A percentile compares a stretch with the other conserved stretches of the same genome.
phyloP scores from a whole-genome alignment of 306 rosid species.

The Luffa acutangula region DNA sequence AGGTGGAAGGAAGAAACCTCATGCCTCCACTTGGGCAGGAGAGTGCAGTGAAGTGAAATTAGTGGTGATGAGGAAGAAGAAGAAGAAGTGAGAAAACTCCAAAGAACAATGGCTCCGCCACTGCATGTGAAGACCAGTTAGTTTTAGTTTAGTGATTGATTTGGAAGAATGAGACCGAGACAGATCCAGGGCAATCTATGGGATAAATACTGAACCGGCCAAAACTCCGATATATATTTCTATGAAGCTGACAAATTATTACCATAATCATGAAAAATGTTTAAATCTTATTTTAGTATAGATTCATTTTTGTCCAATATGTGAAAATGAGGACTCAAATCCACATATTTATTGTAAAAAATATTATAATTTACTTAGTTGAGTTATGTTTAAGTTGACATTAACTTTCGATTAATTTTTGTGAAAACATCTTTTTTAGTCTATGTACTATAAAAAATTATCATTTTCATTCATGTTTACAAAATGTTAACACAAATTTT shows the following conservation, averaged over 20 bases:
- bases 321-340: no score
- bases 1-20: not conserved
- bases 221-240: not conserved
- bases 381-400: no score
- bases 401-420: no score
- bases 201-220: not conserved
- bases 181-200: not conserved
- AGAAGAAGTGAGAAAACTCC: not conserved
- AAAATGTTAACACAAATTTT: no score
- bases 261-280: no score
- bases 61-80: not conserved
- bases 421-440: no score
- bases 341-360: no score
- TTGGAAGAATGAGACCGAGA: not conserved
- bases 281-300: no score
- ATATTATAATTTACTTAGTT: no score
- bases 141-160: not conserved
- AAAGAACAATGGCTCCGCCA: not conserved
- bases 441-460: no score
- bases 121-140: not conserved
- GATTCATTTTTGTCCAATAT: no score
- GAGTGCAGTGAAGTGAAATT: not conserved
- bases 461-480: no score
- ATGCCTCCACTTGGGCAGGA: not conserved
- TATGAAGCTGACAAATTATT: not conserved